Conservation (phyloP, 805 yeast genomes). For the Candida quercuum region DNA sequence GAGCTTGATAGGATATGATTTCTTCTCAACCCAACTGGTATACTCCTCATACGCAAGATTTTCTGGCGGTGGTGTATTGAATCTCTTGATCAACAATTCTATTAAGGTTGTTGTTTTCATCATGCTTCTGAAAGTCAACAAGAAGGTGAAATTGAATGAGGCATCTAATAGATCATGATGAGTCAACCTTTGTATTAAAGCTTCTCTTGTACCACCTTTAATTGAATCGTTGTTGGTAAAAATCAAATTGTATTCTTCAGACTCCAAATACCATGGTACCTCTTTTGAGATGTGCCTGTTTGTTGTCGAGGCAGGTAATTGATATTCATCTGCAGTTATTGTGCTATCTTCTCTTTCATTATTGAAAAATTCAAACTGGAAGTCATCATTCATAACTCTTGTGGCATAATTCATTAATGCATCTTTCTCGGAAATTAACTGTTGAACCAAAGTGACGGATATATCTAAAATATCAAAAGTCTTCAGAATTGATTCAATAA, state of each 20-base stretch:
- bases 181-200: constrained; percentile 75
- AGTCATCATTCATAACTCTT: constrained; percentile 70
- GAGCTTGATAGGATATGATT: constrained; percentile 59
- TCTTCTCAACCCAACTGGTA: constrained; percentile 66
- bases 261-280: constrained; percentile 67
- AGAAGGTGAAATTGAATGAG: constrained; percentile 60
- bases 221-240: constrained; percentile 67
- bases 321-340: constrained; percentile 19
- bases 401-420: constrained; percentile 68
- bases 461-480: constrained; percentile 30
- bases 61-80: constrained; percentile 75
- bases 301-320: constrained; percentile 23
- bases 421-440: constrained; percentile 65
- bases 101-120: constrained; percentile 61
- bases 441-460: constrained; percentile 39
- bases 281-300: constrained; percentile 29
- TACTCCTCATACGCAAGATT: constrained; percentile 82
- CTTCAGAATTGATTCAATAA: constrained; percentile 27
- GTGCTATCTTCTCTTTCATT: constrained; percentile 37
- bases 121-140: constrained; percentile 73
- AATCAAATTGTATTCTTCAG: constrained; percentile 54
- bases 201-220: constrained; percentile 79
- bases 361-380: constrained; percentile 52
- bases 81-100: constrained; percentile 55
- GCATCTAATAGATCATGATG: constrained; percentile 63